Evolutionary conservation across 192 early-diverging fungal species (phyloP).

Genomic region (Coemansia pectinata): DNA sequence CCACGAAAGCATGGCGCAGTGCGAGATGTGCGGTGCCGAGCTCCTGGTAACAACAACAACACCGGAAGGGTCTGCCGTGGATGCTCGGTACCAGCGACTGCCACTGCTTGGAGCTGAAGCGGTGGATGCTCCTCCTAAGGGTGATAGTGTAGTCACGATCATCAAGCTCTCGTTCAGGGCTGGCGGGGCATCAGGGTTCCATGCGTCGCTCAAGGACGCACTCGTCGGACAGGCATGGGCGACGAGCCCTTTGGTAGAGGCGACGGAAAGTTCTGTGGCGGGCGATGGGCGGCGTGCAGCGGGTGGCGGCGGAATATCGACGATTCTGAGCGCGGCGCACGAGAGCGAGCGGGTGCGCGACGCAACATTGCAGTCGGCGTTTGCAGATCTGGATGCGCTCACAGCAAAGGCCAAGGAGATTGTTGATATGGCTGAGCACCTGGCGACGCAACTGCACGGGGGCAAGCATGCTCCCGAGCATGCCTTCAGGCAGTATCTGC

Average conservation of each 20-base stretch:
- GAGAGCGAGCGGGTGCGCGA: conserved; percentile 65
- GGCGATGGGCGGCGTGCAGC: neutral
- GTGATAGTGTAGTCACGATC: conserved; percentile 6
- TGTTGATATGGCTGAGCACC: conserved; percentile 62
- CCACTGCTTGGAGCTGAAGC: conserved; percentile 16
- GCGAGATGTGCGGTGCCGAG: conserved; percentile 82
- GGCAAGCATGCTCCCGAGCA: conserved; percentile 20
- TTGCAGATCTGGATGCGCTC: conserved; percentile 85
- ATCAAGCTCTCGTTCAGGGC: conserved; percentile 79
- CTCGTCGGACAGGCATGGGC: conserved; percentile 66
- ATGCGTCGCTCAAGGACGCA: conserved; percentile 62
- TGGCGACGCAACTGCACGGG: conserved; percentile 51
- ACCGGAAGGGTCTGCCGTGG: neutral
- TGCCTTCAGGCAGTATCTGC: conserved; percentile 61
- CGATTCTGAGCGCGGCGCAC: conserved; percentile 59
- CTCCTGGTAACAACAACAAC: conserved; percentile 37
- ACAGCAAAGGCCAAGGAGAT: conserved; percentile 89
- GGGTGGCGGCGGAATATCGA: conserved; percentile 30
- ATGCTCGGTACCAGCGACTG: neutral
- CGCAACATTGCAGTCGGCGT: conserved; percentile 74
- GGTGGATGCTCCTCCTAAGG: neutral
- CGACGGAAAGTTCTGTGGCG: neutral
- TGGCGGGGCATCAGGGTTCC: conserved; percentile 68
- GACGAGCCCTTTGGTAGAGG: neutral
- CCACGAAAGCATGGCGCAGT: conserved; percentile 72